Conservation (phyloP, 371 early-diverging fungal genomes). For the Actinomortierella wolfii region DNA sequence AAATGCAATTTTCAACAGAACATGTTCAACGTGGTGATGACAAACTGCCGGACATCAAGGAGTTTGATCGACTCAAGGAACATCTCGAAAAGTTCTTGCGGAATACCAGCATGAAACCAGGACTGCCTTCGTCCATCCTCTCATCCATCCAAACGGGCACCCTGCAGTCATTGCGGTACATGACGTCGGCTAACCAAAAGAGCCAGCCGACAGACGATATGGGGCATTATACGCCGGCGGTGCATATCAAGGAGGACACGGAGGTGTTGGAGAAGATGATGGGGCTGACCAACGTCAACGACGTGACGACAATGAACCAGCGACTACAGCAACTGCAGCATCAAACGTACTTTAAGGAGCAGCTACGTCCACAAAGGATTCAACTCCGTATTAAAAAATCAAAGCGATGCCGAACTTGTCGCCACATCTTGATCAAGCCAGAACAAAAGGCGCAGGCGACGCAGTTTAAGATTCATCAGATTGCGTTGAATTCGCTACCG, state of each 20-base stretch:
- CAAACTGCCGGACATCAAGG: constrained; percentile 70
- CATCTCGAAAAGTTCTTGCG: constrained; percentile 77
- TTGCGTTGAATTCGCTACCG: constrained; percentile 82
- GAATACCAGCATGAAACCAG: constrained; percentile 28
- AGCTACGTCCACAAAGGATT: constrained; percentile 83
- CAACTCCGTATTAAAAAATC: constrained; percentile 85
- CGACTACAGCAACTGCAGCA: constrained; percentile 70
- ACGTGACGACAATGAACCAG: constrained; percentile 72
- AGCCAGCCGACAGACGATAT: constrained; percentile 54
- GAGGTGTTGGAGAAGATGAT: constrained; percentile 55
- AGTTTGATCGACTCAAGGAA: constrained; percentile 84
- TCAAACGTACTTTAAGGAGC: constrained; percentile 62
- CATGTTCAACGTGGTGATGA: constrained; percentile 82
- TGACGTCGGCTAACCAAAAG: constrained; percentile 21
- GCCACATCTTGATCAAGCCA: constrained; percentile 88
- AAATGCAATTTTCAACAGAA: constrained; percentile 52
- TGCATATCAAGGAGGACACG: constrained; percentile 53
- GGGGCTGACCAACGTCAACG: constrained; percentile 49
- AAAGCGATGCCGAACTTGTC: constrained; percentile 86
- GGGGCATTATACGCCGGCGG: constrained; percentile 53
- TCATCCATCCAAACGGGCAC: constrained; percentile 41
- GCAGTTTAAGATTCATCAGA: constrained; percentile 84
- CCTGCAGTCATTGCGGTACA: constrained; percentile 28
- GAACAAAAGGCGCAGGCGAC: constrained; percentile 89
- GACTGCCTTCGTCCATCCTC: constrained; percentile 22